These are phyloP conservation scores for Phytophthora fragariae DNA, from an alignment of 352 stramenopile genomes.

Conservation along the genomic window DNA sequence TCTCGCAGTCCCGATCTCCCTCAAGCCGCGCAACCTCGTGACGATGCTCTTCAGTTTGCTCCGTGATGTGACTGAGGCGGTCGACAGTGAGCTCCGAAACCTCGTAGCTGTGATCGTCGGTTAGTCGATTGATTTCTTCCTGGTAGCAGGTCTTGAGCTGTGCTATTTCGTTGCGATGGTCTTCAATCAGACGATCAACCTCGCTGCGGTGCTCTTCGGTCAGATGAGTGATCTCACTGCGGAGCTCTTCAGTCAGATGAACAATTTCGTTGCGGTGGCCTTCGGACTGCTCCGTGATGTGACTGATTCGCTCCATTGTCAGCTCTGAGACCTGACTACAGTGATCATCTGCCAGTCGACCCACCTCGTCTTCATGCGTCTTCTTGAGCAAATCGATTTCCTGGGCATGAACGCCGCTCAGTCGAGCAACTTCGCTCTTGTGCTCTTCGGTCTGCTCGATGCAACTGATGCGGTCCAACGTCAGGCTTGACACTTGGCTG, in stretches of 20 bases:
- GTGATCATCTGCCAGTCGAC: slow-evolving; percentile 12
- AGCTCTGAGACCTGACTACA: slow-evolving; percentile 6
- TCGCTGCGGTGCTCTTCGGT: not conserved
- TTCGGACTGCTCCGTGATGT: slow-evolving; percentile 7
- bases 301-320: slow-evolving; percentile 1
- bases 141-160: not conserved
- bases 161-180: not conserved
- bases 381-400: not conserved
- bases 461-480: not conserved
- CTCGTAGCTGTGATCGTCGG: not conserved
- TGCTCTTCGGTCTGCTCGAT: slow-evolving; percentile 2
- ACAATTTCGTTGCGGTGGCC: slow-evolving; percentile 4
- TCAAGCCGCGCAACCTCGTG: slow-evolving; percentile 1
- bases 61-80: not conserved
- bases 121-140: not conserved
- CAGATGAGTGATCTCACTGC: slow-evolving; percentile 9
- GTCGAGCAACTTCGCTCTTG: not conserved
- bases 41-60: slow-evolving; percentile 5
- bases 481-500: not conserved
- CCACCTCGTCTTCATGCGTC: not conserved
- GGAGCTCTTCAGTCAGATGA: slow-evolving; percentile 2
- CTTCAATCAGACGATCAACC: not conserved
- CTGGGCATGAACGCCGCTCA: not conserved
- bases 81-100: not conserved
- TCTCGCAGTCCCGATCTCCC: not conserved